phyloP scores from a whole-genome alignment of 176 grass and related monocot species.

The Cenchrus americanus region DNA sequence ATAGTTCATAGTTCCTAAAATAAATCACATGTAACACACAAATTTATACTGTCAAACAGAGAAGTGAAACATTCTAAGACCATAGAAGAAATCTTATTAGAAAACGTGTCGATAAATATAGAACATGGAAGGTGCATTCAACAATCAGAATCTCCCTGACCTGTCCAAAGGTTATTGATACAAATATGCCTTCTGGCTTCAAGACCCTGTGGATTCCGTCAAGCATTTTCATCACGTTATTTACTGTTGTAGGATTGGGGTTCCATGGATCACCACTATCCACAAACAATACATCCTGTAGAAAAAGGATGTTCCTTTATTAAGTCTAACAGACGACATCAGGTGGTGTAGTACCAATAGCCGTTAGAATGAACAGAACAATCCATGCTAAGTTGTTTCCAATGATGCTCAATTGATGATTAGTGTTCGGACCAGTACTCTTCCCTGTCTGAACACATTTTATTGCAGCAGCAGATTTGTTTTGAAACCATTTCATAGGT shows the following conservation, averaged over 20 bases:
- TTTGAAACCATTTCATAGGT: background rate
- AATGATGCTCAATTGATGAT: background rate
- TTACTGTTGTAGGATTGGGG: conserved; percentile 61
- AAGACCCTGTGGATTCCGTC: conserved; percentile 78
- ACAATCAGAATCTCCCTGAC: conserved; percentile 39
- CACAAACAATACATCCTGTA: conserved; percentile 87
- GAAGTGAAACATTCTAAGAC: background rate
- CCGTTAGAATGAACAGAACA: background rate
- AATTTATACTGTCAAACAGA: background rate
- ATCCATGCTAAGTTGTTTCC: background rate
- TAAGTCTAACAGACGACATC: background rate
- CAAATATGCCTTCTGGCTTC: conserved; percentile 74
- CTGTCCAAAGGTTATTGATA: conserved; percentile 94
- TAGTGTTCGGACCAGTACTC: too few species aligned
- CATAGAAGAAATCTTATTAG: background rate
- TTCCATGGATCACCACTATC: conserved; percentile 97
- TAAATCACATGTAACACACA: background rate
- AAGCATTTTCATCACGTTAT: conserved; percentile 94
- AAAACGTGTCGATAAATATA: background rate
- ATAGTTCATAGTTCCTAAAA: background rate
- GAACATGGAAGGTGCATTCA: conserved; percentile 9
- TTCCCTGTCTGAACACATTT: background rate
- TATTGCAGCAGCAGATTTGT: background rate
- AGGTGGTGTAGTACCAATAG: background rate
- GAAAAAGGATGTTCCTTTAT: conserved; percentile 41